Percentiles rank a stretch among this genome's conserved stretches.
Conservation (phyloP, 106 monocot species). For the Dendrobium chrysotoxum region DNA sequence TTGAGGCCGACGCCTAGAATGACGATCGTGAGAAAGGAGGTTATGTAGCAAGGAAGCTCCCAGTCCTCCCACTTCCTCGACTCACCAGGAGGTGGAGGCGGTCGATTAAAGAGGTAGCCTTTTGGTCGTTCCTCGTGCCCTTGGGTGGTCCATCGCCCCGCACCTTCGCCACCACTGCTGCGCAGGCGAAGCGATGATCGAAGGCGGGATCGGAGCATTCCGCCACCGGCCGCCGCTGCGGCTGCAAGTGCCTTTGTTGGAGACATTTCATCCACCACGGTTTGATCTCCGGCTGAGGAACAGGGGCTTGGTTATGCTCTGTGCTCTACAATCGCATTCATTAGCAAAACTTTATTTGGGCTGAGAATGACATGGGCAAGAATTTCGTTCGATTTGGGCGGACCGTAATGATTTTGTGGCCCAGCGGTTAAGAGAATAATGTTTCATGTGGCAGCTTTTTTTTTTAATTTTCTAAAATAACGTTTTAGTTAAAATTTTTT, state of each 20-base stretch:
- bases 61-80: conserved; percentile 93
- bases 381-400: too few relatives aligned
- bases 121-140: conserved; percentile 53
- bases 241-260: background rate
- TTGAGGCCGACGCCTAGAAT: conserved; percentile 93
- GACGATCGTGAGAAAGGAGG: conserved; percentile 90
- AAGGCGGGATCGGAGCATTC: conserved; percentile 65
- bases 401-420: too few relatives aligned
- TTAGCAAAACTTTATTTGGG: too few relatives aligned
- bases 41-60: conserved; percentile 91
- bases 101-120: conserved; percentile 70
- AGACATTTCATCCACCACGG: background rate
- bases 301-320: too few relatives aligned
- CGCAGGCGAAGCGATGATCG: conserved; percentile 35
- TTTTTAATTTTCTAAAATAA: too few relatives aligned
- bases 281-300: too few relatives aligned
- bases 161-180: conserved; percentile 43
- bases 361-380: too few relatives aligned
- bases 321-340: too few relatives aligned
- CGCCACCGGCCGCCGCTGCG: background rate
- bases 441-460: too few relatives aligned
- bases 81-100: conserved; percentile 61
- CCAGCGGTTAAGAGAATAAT: too few relatives aligned
- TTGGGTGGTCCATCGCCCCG: conserved; percentile 46
- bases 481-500: too few relatives aligned